Percentiles rank a stretch among this genome's conserved stretches.
phyloP scores from a whole-genome alignment of 169 alveolate genomes.

The Plasmodium adleri region DNA sequence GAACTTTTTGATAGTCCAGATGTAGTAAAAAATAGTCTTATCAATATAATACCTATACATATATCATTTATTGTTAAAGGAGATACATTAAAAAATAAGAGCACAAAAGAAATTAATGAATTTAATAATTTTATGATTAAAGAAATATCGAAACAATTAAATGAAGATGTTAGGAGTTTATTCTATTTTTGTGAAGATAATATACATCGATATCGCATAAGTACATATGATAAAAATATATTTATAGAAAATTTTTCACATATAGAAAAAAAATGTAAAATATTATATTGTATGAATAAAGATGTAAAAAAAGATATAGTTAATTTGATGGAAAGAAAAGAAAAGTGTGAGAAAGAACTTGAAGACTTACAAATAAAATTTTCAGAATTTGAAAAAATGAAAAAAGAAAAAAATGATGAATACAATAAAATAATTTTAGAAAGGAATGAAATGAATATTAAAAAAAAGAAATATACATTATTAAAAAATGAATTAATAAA shows the following conservation, averaged over 20 bases:
- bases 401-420: conserved; percentile 76
- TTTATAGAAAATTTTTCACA: conserved; percentile 25
- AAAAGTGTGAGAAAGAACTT: conserved; percentile 62
- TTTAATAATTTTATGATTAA: conserved; percentile 79
- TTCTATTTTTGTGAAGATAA: conserved; percentile 51
- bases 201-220: conserved; percentile 37
- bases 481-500: conserved; percentile 65
- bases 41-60: conserved; percentile 67
- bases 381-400: conserved; percentile 24
- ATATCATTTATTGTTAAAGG: conserved; percentile 74
- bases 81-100: conserved; percentile 28
- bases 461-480: conserved; percentile 59
- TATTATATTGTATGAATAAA: conserved; percentile 10
- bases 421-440: conserved; percentile 67
- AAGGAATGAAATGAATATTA: conserved; percentile 66
- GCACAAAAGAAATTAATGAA: conserved; percentile 25
- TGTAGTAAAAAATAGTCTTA: conserved; percentile 45
- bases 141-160: conserved; percentile 79
- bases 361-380: neutral
- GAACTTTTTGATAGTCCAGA: conserved; percentile 78
- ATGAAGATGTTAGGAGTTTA: conserved; percentile 69
- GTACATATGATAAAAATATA: conserved; percentile 29
- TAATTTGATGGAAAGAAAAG: conserved; percentile 21
- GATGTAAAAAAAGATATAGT: conserved; percentile 39
- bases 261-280: conserved; percentile 36